A percentile compares a stretch with the other conserved stretches of the same genome.
These are phyloP conservation scores for Amanita pseudoporphyria DNA, from an alignment of 768 basidiomycete species.

Conservation along the genomic window DNA sequence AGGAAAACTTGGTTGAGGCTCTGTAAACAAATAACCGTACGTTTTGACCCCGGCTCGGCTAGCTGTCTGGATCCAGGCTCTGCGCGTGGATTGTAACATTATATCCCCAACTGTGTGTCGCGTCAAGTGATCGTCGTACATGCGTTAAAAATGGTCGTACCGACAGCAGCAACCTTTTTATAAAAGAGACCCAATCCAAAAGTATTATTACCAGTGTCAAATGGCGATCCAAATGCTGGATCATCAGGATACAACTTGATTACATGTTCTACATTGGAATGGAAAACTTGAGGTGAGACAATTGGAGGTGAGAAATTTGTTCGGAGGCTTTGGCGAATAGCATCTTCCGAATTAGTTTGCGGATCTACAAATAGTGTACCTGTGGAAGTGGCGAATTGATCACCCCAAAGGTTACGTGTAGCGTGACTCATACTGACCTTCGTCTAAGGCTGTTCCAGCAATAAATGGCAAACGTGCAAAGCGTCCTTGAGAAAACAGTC, in stretches of 20 bases:
- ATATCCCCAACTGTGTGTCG: conserved; percentile 21
- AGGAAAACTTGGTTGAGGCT: conserved; percentile 17
- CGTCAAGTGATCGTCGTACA: not conserved
- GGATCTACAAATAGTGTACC: conserved; percentile 6
- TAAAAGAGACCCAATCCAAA: conserved; percentile 31
- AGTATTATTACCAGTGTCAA: conserved; percentile 32
- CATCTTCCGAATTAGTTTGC: conserved; percentile 15
- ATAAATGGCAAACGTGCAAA: conserved; percentile 35
- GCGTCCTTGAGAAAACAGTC: conserved; percentile 20
- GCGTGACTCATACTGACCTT: conserved; percentile 22
- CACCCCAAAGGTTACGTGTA: not conserved
- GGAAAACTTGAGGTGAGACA: conserved; percentile 11
- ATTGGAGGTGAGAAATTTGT: conserved; percentile 19
- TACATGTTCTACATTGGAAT: conserved; percentile 14
- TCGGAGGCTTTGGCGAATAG: conserved; percentile 13
- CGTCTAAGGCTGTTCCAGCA: conserved; percentile 34
- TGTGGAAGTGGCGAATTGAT: not conserved
- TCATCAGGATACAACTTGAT: conserved; percentile 31
- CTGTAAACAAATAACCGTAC: conserved; percentile 30
- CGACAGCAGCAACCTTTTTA: conserved; percentile 28
- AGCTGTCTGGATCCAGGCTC: conserved; percentile 25
- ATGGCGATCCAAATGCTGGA: conserved; percentile 34
- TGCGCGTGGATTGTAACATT: conserved; percentile 24
- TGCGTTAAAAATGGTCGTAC: conserved; percentile 5
- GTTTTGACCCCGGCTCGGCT: conserved; percentile 21